phyloP scores from a whole-genome alignment of 2,329 filamentous ascomycete genomes.

The Beauveria sp. region DNA sequence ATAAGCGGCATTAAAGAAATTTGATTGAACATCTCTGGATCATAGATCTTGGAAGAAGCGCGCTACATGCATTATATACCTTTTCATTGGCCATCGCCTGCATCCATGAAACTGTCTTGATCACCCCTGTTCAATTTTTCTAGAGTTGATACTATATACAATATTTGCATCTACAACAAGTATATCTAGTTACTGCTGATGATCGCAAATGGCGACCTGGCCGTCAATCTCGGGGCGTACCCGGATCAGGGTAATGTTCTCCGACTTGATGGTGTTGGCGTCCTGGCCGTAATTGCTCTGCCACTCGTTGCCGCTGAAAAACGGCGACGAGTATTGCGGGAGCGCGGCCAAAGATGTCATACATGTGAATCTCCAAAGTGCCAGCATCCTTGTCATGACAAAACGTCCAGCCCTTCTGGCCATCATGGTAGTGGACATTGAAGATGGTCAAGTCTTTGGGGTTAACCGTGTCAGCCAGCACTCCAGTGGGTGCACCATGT shows the following conservation, averaged over 20 bases:
- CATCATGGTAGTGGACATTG: constrained; percentile 19
- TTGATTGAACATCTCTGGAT: too few species aligned
- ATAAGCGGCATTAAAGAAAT: too few species aligned
- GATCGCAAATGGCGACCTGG: neutral
- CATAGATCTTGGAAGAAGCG: too few species aligned
- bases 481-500: constrained; percentile 5
- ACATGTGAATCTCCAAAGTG: constrained; percentile 17
- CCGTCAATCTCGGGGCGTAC: neutral
- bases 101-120: too few species aligned
- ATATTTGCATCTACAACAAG: neutral
- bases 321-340: too few species aligned
- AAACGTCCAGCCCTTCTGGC: constrained; percentile 20
- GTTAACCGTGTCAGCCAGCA: constrained; percentile 10
- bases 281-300: too few species aligned
- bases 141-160: neutral
- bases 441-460: constrained; percentile 18
- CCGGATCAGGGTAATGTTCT: constrained; percentile 12
- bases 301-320: too few species aligned
- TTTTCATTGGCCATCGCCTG: too few species aligned
- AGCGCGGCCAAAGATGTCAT: constrained; percentile 13
- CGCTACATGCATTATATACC: too few species aligned
- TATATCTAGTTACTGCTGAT: neutral
- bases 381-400: constrained; percentile 18
- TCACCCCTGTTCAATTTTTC: neutral
- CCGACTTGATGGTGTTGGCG: constrained; percentile 5